Base-by-base conservation (phyloP, 2,329 filamentous ascomycete genomes). In the Elsinoe necatrix region DNA sequence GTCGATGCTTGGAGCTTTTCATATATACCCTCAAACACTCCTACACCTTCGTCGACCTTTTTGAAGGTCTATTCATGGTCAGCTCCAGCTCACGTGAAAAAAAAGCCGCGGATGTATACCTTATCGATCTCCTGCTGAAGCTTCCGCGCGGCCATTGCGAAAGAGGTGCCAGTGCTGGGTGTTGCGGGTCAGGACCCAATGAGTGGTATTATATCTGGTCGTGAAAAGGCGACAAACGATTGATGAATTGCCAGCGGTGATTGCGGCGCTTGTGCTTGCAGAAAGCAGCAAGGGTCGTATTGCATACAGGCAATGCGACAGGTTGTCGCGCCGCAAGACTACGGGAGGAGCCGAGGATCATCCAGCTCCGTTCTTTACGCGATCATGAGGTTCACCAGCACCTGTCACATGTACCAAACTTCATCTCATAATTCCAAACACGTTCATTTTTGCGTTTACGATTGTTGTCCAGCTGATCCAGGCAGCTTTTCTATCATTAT, bases 81-180 rank as follows among this genome's bases (percentile, higher is more conserved):
- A 52, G 48, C n/a, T 21, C 14, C 20, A 66, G 62, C 48, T 56
- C 29, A 34, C 29, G 29, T 37, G 35, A 54, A 54, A 20, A 54
- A 20, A 25, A 9, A 12, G 31, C 20, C 14, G 18, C 47, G 20
- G n/a, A 18, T 48, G 61, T 25, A 54, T 55, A 89, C 95, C 78
- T 96, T 95, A 70, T 98, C 93, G 67, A 97, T 92, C 77, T 98
- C 93, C 77, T 97, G 91, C 73, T 93, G 88, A 66, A 95, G 82
- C 80, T 98, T 98, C 72, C 93, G 84, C 71, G 88, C 88, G 66
- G 93, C 89, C 93, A 98, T 98, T 67, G 72, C 23, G 52, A 31
- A 41, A 48, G 45, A 25, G 18, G 41, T 21, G 20, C 41, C 41
- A 45, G 21, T 50, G 21, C 42, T 50, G 34, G 31, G 27, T 52